These are phyloP conservation scores for Parastagonospora nodorum DNA, from an alignment of 2,329 filamentous ascomycete genomes.

Conservation along the genomic window DNA sequence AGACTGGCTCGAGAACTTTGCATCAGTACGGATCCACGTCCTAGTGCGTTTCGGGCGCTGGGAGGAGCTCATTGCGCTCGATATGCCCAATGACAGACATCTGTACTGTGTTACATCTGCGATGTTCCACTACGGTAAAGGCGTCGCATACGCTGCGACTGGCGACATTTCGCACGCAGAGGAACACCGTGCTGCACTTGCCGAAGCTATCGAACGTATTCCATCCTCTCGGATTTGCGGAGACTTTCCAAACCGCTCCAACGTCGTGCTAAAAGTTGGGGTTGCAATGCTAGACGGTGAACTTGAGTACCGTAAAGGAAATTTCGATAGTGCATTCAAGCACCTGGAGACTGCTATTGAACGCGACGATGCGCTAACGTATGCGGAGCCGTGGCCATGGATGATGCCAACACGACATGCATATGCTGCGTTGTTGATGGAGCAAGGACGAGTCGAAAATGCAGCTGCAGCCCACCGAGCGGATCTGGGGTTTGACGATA, in stretches of 20 bases:
- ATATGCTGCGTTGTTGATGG: constrained; percentile 70
- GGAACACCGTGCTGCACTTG: constrained; percentile 58
- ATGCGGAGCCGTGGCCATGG: constrained; percentile 80
- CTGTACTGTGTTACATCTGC: constrained; percentile 74
- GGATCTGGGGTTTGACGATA: constrained; percentile 52
- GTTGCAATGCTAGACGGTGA: constrained; percentile 73
- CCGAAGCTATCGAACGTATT: constrained; percentile 57
- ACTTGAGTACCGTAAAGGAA: constrained; percentile 68
- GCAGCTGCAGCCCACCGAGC: constrained; percentile 46
- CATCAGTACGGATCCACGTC: constrained; percentile 70
- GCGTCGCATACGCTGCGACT: constrained; percentile 67
- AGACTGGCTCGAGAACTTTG: constrained; percentile 76
- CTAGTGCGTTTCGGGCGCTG: constrained; percentile 75
- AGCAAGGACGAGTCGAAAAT: constrained; percentile 60
- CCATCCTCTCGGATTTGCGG: constrained; percentile 60
- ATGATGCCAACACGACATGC: constrained; percentile 77
- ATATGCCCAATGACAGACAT: constrained; percentile 60
- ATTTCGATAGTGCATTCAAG: constrained; percentile 63
- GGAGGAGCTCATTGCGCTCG: constrained; percentile 65
- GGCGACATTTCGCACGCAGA: constrained; percentile 62
- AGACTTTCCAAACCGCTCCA: constrained; percentile 71
- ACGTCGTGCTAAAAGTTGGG: constrained; percentile 66
- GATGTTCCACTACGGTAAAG: constrained; percentile 70
- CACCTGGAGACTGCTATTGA: constrained; percentile 63
- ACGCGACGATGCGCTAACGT: constrained; percentile 67